Evolutionary conservation across 2,329 filamentous ascomycete genomes (phyloP).

Genomic region (Neofusicoccum parvum): DNA sequence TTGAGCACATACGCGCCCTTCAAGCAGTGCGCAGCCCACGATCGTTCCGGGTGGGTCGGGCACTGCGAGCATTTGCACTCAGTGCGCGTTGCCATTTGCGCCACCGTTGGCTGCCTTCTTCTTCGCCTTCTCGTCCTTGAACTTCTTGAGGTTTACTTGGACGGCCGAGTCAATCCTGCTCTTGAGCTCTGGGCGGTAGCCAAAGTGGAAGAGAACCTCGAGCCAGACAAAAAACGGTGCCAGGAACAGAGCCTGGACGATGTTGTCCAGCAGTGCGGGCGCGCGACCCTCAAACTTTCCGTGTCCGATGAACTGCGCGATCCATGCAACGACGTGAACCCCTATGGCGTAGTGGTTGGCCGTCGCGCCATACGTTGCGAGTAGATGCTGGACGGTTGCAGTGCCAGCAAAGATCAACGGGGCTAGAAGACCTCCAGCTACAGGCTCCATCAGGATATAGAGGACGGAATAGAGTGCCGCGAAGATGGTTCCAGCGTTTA

Average conservation of each 20-base stretch:
- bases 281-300: conserved; percentile 85
- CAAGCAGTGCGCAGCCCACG: not conserved
- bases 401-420: conserved; percentile 75
- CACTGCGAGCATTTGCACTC: conserved; percentile 6
- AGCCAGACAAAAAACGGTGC: conserved; percentile 98
- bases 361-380: conserved; percentile 61
- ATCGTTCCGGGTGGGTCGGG: not conserved
- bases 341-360: conserved; percentile 68
- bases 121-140: conserved; percentile 61
- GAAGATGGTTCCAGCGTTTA: conserved; percentile 61
- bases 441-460: conserved; percentile 91
- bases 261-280: conserved; percentile 86
- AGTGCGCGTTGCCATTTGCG: conserved; percentile 19
- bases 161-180: conserved; percentile 77
- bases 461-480: conserved; percentile 70
- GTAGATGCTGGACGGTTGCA: conserved; percentile 74
- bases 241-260: conserved; percentile 87
- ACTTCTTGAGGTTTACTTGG: conserved; percentile 72
- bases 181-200: conserved; percentile 87
- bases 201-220: conserved; percentile 85
- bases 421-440: conserved; percentile 78
- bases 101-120: conserved; percentile 34
- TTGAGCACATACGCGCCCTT: not conserved
- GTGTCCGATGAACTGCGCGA: conserved; percentile 89
- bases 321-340: conserved; percentile 70